These are phyloP conservation scores for Pulveroboletus sp. DNA, from an alignment of 768 basidiomycete species.

Conservation along the genomic window DNA sequence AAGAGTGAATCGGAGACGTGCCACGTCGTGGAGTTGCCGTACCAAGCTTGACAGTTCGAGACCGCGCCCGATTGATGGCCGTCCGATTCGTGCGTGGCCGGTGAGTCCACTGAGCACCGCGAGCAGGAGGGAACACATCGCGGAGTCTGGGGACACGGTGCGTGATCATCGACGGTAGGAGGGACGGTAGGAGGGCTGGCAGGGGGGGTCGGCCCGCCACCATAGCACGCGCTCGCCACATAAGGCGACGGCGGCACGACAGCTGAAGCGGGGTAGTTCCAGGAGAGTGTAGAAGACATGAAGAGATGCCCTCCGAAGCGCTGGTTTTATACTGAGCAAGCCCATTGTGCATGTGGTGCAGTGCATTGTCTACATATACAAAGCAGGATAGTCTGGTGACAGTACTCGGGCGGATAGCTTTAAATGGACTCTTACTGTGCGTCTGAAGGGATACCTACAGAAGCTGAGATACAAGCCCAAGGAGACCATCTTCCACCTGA, in stretches of 20 bases:
- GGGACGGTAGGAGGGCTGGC: conserved; percentile 1
- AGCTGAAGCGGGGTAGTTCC: neutral
- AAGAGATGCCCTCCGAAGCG: no score
- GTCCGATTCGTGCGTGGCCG: no score
- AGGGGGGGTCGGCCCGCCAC: conserved; percentile 8
- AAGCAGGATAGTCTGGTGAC: no score
- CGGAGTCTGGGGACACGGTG: conserved; percentile 18
- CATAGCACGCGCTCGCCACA: neutral
- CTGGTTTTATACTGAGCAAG: no score
- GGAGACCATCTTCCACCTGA: no score
- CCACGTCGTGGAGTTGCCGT: neutral
- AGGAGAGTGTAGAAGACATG: neutral
- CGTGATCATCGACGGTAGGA: neutral
- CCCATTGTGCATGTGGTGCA: no score
- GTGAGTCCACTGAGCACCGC: no score
- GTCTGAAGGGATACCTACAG: no score
- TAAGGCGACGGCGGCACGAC: conserved; percentile 10
- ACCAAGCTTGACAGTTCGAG: neutral
- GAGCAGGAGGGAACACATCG: neutral
- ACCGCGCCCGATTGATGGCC: neutral
- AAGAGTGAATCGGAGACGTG: conserved; percentile 3
- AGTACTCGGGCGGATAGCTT: no score
- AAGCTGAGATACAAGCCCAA: no score
- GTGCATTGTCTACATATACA: no score
- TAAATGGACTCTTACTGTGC: no score